Percentiles rank a stretch among this genome's conserved stretches.
phyloP scores from a whole-genome alignment of 2,329 filamentous ascomycete species.

The Apiospora arundinis region DNA sequence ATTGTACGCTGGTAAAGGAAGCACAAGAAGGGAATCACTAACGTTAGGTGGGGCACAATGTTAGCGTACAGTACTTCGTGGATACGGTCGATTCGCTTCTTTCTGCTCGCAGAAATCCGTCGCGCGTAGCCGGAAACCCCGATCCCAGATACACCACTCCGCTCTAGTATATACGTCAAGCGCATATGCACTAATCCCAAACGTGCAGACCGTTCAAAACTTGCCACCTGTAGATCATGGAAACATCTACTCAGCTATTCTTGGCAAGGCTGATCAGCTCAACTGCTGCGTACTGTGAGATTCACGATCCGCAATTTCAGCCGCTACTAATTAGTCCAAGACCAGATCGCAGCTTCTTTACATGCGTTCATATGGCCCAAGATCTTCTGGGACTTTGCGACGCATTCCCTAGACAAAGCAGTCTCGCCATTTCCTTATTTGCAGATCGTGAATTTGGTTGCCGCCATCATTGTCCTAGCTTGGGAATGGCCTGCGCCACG shows the following conservation, averaged over 20 bases:
- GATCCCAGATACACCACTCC: not conserved
- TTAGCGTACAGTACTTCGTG: not conserved
- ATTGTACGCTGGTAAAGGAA: not conserved
- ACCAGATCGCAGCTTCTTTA: conserved; percentile 6
- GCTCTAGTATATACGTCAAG: conserved; percentile 10
- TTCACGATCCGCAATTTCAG: not conserved
- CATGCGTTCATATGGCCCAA: conserved; percentile 15
- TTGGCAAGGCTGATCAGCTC: not conserved
- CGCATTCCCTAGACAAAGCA: not conserved
- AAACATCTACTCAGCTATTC: conserved; percentile 1
- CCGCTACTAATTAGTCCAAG: not conserved
- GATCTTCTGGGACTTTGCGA: conserved; percentile 11
- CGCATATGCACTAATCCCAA: not conserved
- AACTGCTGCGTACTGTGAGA: not conserved
- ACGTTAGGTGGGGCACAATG: not conserved
- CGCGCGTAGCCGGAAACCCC: not conserved
- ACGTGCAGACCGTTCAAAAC: not conserved
- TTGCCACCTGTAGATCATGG: not conserved
- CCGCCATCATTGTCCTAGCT: not conserved
- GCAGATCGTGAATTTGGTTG: conserved; percentile 1
- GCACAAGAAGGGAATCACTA: not conserved
- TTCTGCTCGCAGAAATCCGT: not conserved
- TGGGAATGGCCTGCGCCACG: conserved; percentile 1
- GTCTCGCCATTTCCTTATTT: conserved; percentile 10
- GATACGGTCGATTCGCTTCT: not conserved